Conservation (phyloP, 768 basidiomycete genomes). For the Boletus huronensis region DNA sequence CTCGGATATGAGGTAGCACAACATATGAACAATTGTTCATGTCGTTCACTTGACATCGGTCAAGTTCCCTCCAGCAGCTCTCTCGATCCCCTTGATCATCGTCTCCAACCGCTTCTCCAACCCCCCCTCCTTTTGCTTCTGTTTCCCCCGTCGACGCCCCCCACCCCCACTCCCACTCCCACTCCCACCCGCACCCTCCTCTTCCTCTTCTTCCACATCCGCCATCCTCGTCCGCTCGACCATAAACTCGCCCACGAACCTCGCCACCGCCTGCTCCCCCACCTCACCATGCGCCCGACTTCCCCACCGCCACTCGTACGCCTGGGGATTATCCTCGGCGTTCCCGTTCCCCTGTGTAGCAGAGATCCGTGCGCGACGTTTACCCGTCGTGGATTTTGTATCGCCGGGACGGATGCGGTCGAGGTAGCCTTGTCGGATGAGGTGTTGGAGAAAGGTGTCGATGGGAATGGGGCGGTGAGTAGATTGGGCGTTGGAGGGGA, state of each 20-base stretch:
- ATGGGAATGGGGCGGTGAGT: conserved; percentile 52
- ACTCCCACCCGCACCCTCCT: background rate
- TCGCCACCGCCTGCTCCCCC: conserved; percentile 69
- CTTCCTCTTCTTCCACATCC: conserved; percentile 19
- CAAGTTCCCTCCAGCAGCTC: conserved; percentile 52
- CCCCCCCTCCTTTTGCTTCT: conserved; percentile 11
- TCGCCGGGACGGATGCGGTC: conserved; percentile 60
- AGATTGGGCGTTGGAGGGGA: conserved; percentile 52
- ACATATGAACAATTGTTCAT: background rate
- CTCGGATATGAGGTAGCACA: background rate
- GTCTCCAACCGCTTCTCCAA: conserved; percentile 30
- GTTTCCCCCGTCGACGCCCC: conserved; percentile 12
- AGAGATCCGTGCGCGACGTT: conserved; percentile 55
- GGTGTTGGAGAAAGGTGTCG: conserved; percentile 60
- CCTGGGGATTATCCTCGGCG: conserved; percentile 13
- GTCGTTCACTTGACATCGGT: conserved; percentile 32
- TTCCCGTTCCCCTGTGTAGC: conserved; percentile 33
- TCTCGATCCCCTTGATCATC: conserved; percentile 27
- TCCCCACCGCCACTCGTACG: conserved; percentile 86
- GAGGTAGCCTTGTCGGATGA: conserved; percentile 74
- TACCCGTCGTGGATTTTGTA: conserved; percentile 41
- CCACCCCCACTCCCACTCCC: background rate
- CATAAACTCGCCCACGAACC: conserved; percentile 83
- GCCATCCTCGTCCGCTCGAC: conserved; percentile 15
- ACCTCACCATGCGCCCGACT: conserved; percentile 76